A percentile compares a stretch with the other conserved stretches of the same genome.
These are phyloP conservation scores for Pythium dissimile DNA, from an alignment of 352 stramenopile genomes.

Conservation along the genomic window DNA sequence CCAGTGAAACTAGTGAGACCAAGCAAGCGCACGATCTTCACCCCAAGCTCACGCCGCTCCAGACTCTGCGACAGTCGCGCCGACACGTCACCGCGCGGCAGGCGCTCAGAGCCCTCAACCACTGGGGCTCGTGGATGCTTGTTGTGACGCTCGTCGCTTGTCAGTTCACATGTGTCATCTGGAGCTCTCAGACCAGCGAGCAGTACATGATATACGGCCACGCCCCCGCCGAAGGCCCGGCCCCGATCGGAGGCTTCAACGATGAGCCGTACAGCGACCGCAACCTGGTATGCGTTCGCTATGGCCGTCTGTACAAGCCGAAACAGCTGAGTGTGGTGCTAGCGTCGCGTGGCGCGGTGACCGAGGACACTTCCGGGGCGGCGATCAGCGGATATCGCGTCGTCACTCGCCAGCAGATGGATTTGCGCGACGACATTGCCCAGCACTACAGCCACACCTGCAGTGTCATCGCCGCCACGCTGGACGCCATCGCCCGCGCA, in stretches of 20 bases:
- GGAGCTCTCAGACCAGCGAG: slow-evolving; percentile 24
- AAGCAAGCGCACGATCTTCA: not conserved
- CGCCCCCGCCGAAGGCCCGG: slow-evolving; percentile 7
- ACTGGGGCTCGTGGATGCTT: slow-evolving; percentile 10
- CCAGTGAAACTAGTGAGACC: too few species aligned
- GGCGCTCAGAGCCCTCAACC: slow-evolving; percentile 1
- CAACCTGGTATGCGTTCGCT: slow-evolving; percentile 34
- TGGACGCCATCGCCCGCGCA: not conserved
- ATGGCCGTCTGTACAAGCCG: slow-evolving; percentile 33
- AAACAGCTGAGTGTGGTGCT: slow-evolving; percentile 36
- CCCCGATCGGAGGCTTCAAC: slow-evolving; percentile 27
- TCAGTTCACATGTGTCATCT: slow-evolving; percentile 27
- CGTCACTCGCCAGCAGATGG: slow-evolving; percentile 6
- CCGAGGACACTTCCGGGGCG: not conserved
- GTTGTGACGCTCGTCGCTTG: slow-evolving; percentile 7
- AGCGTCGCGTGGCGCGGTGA: not conserved
- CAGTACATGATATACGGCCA: slow-evolving; percentile 22
- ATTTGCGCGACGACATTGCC: not conserved
- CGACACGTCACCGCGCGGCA: not conserved
- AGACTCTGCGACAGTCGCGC: not conserved
- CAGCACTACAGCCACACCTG: slow-evolving; percentile 7
- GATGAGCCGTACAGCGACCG: slow-evolving; percentile 52
- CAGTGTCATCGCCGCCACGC: not conserved
- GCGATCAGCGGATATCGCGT: slow-evolving; percentile 14
- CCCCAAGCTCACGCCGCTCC: not conserved